These are phyloP conservation scores for Populus nigra DNA, from an alignment of 345 rosid genomes.

Conservation along the genomic window DNA sequence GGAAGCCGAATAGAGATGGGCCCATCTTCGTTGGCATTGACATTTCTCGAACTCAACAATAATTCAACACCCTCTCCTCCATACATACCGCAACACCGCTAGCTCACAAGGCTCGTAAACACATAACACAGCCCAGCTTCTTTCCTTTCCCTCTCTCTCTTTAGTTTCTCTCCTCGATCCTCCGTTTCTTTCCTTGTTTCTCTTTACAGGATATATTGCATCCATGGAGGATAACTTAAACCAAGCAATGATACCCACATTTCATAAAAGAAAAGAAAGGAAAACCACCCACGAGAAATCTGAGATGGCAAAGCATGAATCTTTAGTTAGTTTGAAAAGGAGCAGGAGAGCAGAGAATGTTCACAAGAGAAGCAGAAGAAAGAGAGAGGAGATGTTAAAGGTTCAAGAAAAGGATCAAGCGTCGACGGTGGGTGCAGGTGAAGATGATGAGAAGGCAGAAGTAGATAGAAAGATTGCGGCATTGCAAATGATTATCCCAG, in stretches of 20 bases:
- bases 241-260: conserved; percentile 13
- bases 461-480: conserved; percentile 56
- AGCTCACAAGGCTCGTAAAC: neutral
- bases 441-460: conserved; percentile 32
- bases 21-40: conserved; percentile 49
- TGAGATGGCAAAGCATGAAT: conserved; percentile 5
- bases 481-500: conserved; percentile 74
- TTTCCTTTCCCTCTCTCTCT: neutral
- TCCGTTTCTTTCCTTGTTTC: neutral
- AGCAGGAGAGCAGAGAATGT: conserved; percentile 1
- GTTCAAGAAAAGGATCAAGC: neutral
- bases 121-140: neutral
- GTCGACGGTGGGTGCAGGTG: conserved; percentile 3
- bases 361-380: conserved; percentile 3
- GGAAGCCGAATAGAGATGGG: conserved; percentile 21
- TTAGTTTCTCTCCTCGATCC: conserved; percentile 6
- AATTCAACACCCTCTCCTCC: conserved; percentile 11
- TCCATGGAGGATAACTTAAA: conserved; percentile 36
- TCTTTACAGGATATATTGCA: neutral
- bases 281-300: neutral
- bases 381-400: neutral
- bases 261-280: neutral
- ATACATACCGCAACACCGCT: neutral
- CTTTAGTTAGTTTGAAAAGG: conserved; percentile 19
- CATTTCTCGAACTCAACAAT: conserved; percentile 35